Percentiles rank a stretch among this genome's conserved stretches.
Conservation (phyloP, 2,329 filamentous ascomycete species). For the Epichloe gansuensis region DNA sequence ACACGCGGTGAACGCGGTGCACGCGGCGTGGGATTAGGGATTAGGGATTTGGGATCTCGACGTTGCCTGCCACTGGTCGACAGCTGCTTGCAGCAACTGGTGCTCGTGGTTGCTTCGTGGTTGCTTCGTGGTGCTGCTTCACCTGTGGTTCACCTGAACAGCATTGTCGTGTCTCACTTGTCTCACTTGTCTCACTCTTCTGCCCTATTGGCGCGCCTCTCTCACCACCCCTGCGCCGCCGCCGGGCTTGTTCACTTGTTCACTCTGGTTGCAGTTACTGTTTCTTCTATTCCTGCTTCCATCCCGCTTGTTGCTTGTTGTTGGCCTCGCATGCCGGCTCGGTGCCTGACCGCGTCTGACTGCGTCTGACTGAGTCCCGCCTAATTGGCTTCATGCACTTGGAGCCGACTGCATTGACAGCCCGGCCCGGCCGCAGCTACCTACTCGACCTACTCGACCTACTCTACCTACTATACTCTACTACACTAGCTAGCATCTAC, state of each 20-base stretch:
- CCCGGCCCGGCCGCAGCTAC: not conserved
- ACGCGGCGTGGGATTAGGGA: too few species aligned
- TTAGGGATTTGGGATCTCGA: too few species aligned
- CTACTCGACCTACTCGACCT: too few species aligned
- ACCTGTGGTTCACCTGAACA: not conserved
- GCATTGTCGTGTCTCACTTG: not conserved
- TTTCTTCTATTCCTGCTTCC: not conserved
- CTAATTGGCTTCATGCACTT: slow-evolving; percentile 5
- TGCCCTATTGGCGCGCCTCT: not conserved
- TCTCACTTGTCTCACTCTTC: not conserved
- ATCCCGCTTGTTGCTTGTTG: too few species aligned
- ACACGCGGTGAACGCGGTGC: not conserved
- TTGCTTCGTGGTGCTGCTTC: not conserved
- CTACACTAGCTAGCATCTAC: too few species aligned
- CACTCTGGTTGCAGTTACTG: not conserved
- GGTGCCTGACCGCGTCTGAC: slow-evolving; percentile 2
- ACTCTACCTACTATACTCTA: too few species aligned
- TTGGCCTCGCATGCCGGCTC: not conserved
- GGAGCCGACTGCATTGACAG: slow-evolving; percentile 6
- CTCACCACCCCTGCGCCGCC: not conserved
- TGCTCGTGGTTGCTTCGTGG: too few species aligned
- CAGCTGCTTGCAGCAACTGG: not conserved
- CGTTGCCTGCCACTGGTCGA: not conserved
- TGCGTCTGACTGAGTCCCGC: not conserved
- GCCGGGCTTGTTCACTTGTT: not conserved